phyloP scores from a whole-genome alignment of 1,139 yeast genomes.

The Suhomyces bolitotheri region DNA sequence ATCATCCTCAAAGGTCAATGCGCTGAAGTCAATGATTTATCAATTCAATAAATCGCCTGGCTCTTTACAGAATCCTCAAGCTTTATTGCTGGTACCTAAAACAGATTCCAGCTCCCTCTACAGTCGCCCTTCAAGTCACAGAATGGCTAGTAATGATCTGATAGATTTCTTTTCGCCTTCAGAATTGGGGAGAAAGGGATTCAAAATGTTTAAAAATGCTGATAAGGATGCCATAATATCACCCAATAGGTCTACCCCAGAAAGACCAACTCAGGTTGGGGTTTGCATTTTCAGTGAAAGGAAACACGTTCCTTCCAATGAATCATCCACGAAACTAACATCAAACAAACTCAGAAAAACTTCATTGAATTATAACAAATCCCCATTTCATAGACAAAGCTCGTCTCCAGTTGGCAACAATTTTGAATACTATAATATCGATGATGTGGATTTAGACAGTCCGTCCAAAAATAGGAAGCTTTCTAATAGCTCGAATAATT shows the following conservation, averaged over 20 bases:
- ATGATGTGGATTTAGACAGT: constrained; percentile 34
- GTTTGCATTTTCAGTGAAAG: constrained; percentile 21
- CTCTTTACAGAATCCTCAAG: constrained; percentile 1
- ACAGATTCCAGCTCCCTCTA: background rate
- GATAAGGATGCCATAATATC: constrained; percentile 35
- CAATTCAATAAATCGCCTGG: constrained; percentile 14
- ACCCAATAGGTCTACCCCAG: constrained; percentile 28
- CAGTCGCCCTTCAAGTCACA: constrained; percentile 5
- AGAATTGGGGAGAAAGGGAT: constrained; percentile 31
- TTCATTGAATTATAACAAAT: constrained; percentile 17
- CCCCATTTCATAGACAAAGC: constrained; percentile 23
- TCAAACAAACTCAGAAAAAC: constrained; percentile 19
- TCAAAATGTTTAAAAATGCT: constrained; percentile 38
- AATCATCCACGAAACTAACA: constrained; percentile 2
- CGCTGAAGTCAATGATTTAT: constrained; percentile 13
- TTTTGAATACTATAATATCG: constrained; percentile 33
- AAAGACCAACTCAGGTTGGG: constrained; percentile 20
- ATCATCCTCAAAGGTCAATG: constrained; percentile 20
- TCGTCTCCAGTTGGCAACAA: constrained; percentile 20
- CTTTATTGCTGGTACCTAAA: background rate
- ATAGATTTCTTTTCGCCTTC: constrained; percentile 32
- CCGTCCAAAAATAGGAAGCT: constrained; percentile 39
- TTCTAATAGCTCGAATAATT: constrained; percentile 22
- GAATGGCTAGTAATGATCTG: constrained; percentile 9
- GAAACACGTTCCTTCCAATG: constrained; percentile 7